Percentiles rank a stretch among this genome's conserved stretches.
Evolutionary conservation across 768 basidiomycete genomes (phyloP).

Genomic region (Tylopilus balloui): DNA sequence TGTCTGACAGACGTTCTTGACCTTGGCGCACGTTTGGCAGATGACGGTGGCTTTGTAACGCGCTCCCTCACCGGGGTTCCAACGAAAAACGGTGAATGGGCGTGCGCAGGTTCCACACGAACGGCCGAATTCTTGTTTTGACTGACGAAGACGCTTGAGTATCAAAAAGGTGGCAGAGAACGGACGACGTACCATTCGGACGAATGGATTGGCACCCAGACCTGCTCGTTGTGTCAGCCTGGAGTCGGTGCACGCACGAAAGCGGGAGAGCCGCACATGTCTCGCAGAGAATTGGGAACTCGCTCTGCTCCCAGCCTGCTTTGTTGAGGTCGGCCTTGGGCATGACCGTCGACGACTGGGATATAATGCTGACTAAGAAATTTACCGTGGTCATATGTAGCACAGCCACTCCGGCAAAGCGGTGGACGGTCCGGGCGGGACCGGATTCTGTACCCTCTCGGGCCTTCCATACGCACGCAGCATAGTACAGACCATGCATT

Average conservation of each 20-base stretch:
- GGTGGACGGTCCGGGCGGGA: too few relatives aligned
- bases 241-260: background rate
- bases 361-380: slow-evolving; percentile 29
- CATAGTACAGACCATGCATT: too few relatives aligned
- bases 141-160: slow-evolving; percentile 58
- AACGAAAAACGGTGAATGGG: slow-evolving; percentile 95
- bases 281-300: slow-evolving; percentile 92
- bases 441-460: too few relatives aligned
- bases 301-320: slow-evolving; percentile 90
- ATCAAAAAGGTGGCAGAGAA: background rate
- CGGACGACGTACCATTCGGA: slow-evolving; percentile 72
- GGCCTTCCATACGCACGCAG: too few relatives aligned
- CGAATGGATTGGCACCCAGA: slow-evolving; percentile 86
- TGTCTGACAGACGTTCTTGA: slow-evolving; percentile 96
- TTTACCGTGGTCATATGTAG: too few relatives aligned
- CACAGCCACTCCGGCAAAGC: too few relatives aligned
- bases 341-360: too few relatives aligned
- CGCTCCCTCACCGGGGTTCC: slow-evolving; percentile 93
- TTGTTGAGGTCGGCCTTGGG: slow-evolving; percentile 94
- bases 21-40: slow-evolving; percentile 95
- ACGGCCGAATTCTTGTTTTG: slow-evolving; percentile 93
- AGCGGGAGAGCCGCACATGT: slow-evolving; percentile 56
- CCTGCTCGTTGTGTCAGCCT: slow-evolving; percentile 40
- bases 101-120: slow-evolving; percentile 97
- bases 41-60: slow-evolving; percentile 97